phyloP scores from a whole-genome alignment of 1,284 basidiomycete species.

The Somion occarium region DNA sequence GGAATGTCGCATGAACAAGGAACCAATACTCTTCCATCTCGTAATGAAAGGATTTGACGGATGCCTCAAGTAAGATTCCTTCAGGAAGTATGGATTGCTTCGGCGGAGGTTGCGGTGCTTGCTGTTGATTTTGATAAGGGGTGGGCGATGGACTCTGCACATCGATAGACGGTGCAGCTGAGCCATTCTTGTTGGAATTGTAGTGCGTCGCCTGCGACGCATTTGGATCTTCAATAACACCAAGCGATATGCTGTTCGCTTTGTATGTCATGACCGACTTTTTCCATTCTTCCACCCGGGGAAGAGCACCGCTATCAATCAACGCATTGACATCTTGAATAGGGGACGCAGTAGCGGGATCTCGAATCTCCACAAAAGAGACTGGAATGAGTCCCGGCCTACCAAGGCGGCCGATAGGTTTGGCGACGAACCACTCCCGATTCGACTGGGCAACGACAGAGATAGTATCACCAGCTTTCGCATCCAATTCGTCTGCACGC shows the following conservation, averaged over 20 bases:
- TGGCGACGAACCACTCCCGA: constrained; percentile 87
- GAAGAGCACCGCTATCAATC: constrained; percentile 83
- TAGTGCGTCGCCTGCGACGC: constrained; percentile 4
- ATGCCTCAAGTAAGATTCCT: constrained; percentile 84
- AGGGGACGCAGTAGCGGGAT: constrained; percentile 80
- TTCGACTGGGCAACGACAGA: constrained; percentile 90
- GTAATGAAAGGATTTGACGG: constrained; percentile 93
- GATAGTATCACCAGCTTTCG: constrained; percentile 90
- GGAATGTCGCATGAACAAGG: constrained; percentile 85
- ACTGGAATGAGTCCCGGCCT: constrained; percentile 96
- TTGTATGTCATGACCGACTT: constrained; percentile 93
- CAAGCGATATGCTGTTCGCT: constrained; percentile 92
- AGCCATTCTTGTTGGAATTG: constrained; percentile 6
- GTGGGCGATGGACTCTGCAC: constrained; percentile 26
- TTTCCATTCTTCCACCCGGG: constrained; percentile 98
- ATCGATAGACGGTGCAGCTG: constrained; percentile 17
- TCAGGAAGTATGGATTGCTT: constrained; percentile 49
- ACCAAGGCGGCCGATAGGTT: constrained; percentile 92
- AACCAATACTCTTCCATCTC: constrained; percentile 99
- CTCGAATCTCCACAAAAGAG: constrained; percentile 93
- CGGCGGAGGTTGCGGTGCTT: constrained; percentile 14
- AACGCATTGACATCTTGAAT: constrained; percentile 72
- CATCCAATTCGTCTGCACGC: constrained; percentile 93
- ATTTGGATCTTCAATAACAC: constrained; percentile 69
- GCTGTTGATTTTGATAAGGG: constrained; percentile 21